Base-by-base conservation (phyloP, 441 rosid genomes). In the Croton laevigatus region DNA sequence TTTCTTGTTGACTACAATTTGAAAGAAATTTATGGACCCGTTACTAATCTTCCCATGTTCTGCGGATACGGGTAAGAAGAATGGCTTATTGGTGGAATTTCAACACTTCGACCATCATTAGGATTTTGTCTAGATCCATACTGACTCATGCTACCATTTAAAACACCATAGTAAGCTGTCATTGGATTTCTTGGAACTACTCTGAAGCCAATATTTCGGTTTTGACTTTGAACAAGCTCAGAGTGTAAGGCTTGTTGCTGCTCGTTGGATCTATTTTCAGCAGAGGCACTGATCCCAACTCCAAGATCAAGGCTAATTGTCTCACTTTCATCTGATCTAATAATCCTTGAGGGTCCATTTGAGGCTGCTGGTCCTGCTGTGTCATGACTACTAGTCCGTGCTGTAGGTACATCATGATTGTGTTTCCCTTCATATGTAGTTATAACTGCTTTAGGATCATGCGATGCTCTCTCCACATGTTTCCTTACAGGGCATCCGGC, bases 351-450 rank as follows among this genome's bases (percentile, higher is more conserved):
- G 14, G 79, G 78, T 55, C 78, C 85, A 46, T 71, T 73, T 53
- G 45, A 51, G 40, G 83, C 75, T 20, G 78, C 23, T 67, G 82
- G 77, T 55, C 84, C 91, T 40, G 86, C 82, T 36, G 84, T 71
- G 66, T 88, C 97, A 62, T 87, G 93, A 78, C 85, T 82, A 71
- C 81, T 86, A 34, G 76, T 77, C 84, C 73, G 88, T 76, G 93
- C 87, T 1, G 84, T 74, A 42, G 98, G 99, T 22, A 93, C 99
- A 53, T 91, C 98, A 65, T 95, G 99, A 74, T 91, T 89, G 86
- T 95, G 99, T 71, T 91, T 95, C 62, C 99, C 98, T 81, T 95
- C 99, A 46, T 93, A 95, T 44, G 99, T 93, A 65, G 98, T 95
- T 72, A 95, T 91, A 57, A 95, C 97, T 46, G 98, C 98, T 83